A percentile compares a stretch with the other conserved stretches of the same genome.
These are phyloP conservation scores for Russula emetica DNA, from an alignment of 768 basidiomycete genomes.

Conservation along the genomic window DNA sequence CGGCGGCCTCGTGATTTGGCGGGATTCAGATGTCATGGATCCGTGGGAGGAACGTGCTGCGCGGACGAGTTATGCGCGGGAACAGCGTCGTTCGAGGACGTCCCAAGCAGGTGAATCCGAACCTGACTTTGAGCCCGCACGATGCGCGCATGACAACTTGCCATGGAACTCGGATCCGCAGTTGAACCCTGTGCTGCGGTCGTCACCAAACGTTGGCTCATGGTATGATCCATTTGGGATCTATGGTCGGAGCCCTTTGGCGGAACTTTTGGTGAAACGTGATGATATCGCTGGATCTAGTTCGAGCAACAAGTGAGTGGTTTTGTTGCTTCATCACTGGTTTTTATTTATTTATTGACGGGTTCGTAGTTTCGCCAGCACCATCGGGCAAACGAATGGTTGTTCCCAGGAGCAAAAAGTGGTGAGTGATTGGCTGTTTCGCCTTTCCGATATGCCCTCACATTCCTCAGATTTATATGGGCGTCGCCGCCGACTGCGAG, in stretches of 20 bases:
- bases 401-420: conserved; percentile 73
- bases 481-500: conserved; percentile 83
- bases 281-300: conserved; percentile 53
- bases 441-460: background rate
- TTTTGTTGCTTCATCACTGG: background rate
- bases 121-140: conserved; percentile 31
- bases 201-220: conserved; percentile 32
- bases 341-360: background rate
- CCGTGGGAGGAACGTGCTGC: conserved; percentile 44
- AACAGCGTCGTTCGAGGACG: background rate
- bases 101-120: background rate
- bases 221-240: conserved; percentile 44
- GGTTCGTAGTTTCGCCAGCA: conserved; percentile 53
- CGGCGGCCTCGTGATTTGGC: conserved; percentile 62
- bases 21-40: conserved; percentile 64
- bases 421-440: conserved; percentile 36
- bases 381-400: conserved; percentile 64
- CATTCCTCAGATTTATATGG: conserved; percentile 58
- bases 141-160: conserved; percentile 69
- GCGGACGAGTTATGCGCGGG: conserved; percentile 28
- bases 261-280: conserved; percentile 42
- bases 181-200: conserved; percentile 49
- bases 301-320: conserved; percentile 50
- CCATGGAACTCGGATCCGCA: conserved; percentile 58
- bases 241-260: conserved; percentile 28